These are phyloP conservation scores for Hydrangea macrophylla DNA, from an alignment of 148 eudicot genomes.

Conservation along the genomic window DNA sequence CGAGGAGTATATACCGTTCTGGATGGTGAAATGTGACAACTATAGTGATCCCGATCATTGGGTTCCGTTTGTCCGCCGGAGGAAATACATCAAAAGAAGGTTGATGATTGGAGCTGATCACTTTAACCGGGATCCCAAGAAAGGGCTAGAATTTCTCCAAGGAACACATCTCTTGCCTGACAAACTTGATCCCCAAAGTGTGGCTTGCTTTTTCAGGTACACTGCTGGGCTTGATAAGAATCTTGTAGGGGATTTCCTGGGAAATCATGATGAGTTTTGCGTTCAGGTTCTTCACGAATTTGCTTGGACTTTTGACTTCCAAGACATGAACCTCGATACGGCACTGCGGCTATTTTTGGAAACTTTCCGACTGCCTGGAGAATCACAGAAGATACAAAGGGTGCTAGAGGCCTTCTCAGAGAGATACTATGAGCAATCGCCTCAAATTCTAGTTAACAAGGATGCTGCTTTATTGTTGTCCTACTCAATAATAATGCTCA, in stretches of 20 bases:
- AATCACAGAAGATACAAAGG: slow-evolving; percentile 93
- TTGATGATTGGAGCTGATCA: slow-evolving; percentile 93
- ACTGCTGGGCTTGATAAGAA: slow-evolving; percentile 89
- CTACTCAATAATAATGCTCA: slow-evolving; percentile 83
- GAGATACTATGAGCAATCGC: slow-evolving; percentile 86
- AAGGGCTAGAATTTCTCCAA: slow-evolving; percentile 91
- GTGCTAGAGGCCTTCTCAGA: slow-evolving; percentile 94
- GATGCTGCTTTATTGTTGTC: slow-evolving; percentile 91
- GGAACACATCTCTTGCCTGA: slow-evolving; percentile 79
- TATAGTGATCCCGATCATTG: slow-evolving; percentile 67
- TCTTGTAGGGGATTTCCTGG: slow-evolving; percentile 89
- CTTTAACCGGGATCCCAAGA: slow-evolving; percentile 86
- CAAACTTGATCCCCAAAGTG: slow-evolving; percentile 80
- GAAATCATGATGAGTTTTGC: slow-evolving; percentile 90
- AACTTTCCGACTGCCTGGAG: slow-evolving; percentile 71
- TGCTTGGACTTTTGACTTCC: slow-evolving; percentile 67
- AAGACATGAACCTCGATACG: slow-evolving; percentile 58
- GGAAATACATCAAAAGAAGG: slow-evolving; percentile 79
- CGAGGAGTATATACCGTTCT: slow-evolving; percentile 76
- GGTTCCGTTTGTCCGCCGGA: slow-evolving; percentile 86
- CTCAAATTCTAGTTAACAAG: slow-evolving; percentile 68
- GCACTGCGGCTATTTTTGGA: slow-evolving; percentile 63
- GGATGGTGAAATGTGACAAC: slow-evolving; percentile 74
- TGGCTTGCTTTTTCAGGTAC: slow-evolving; percentile 91
- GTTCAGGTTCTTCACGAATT: slow-evolving; percentile 95